Evolutionary conservation across 768 basidiomycete genomes (phyloP).

Genomic region (Amylocystis lapponica): DNA sequence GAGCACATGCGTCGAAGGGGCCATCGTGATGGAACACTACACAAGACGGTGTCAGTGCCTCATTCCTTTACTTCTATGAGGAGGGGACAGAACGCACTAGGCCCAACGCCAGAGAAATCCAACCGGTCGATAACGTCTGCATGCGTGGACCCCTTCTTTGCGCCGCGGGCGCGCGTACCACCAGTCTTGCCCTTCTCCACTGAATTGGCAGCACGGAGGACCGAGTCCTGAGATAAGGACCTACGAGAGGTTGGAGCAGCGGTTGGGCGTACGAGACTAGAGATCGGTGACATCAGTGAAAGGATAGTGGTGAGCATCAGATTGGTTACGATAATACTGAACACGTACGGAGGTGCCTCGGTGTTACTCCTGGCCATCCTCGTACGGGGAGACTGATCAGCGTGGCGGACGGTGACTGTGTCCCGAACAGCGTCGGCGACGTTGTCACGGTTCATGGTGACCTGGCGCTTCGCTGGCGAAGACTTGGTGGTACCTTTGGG

Average conservation of each 20-base stretch:
- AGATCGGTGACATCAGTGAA: constrained; percentile 2
- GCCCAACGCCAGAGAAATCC: constrained; percentile 79
- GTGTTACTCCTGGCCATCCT: constrained; percentile 59
- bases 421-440: constrained; percentile 65
- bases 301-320: constrained; percentile 3
- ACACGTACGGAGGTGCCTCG: constrained; percentile 35
- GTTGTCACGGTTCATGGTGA: constrained; percentile 31
- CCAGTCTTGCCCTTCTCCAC: constrained; percentile 41
- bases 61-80: constrained; percentile 1
- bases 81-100: constrained; percentile 48
- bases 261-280: constrained; percentile 17
- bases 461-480: constrained; percentile 21
- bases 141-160: constrained; percentile 74
- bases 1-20: constrained; percentile 88
- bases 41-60: constrained; percentile 2
- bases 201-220: constrained; percentile 29
- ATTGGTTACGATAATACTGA: constrained; percentile 10
- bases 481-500: constrained; percentile 31
- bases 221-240: constrained; percentile 47
- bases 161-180: constrained; percentile 37
- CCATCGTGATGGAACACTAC: constrained; percentile 91
- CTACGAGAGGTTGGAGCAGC: constrained; percentile 30
- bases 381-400: constrained; percentile 36
- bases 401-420: constrained; percentile 51
- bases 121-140: constrained; percentile 89